Conservation (phyloP, 2,329 filamentous ascomycete species). For the Trichoderma endophyticum region DNA sequence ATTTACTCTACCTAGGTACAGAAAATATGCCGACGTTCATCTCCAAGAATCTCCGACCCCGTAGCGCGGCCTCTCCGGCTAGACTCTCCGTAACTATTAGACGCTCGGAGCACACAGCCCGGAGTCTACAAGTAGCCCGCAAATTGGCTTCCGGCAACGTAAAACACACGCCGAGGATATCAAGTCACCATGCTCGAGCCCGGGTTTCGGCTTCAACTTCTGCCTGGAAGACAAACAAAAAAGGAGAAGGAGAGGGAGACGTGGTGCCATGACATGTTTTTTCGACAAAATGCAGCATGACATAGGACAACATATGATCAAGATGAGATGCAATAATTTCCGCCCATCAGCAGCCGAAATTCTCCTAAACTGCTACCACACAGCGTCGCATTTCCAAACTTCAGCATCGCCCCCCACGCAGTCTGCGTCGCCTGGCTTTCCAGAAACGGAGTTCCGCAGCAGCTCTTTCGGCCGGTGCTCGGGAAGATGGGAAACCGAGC, state of each 20-base stretch:
- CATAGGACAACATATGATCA: neutral
- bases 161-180: neutral
- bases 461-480: neutral
- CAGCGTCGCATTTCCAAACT: neutral
- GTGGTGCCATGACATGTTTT: neutral
- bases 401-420: neutral
- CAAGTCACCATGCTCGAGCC: neutral
- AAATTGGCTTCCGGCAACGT: neutral
- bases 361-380: slow-evolving; percentile 2
- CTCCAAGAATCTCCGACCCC: neutral
- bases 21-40: neutral
- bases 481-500: neutral
- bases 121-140: neutral
- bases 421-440: neutral
- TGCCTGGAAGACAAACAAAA: neutral
- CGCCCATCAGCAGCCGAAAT: neutral
- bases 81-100: neutral
- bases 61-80: neutral
- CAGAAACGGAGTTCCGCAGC: neutral
- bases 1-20: neutral
- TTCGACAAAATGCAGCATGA: neutral
- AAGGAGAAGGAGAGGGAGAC: neutral
- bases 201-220: neutral
- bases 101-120: neutral
- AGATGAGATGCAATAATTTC: neutral